These are phyloP conservation scores for Penicillium cosmopolitanum DNA, from an alignment of 495 filamentous ascomycete species.

Conservation along the genomic window DNA sequence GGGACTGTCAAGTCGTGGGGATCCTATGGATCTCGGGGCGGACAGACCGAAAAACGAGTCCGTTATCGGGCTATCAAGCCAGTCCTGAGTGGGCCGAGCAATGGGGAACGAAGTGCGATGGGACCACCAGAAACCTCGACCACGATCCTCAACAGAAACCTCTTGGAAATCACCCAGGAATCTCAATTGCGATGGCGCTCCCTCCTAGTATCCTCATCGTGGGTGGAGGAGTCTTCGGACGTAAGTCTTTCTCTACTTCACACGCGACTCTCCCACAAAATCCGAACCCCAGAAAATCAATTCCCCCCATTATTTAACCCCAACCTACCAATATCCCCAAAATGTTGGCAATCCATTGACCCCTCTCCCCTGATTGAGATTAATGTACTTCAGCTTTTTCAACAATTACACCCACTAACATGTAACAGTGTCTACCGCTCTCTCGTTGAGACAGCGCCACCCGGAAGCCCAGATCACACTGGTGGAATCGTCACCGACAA, in stretches of 20 bases:
- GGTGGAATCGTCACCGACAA: conserved; percentile 67
- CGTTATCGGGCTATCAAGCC: conserved; percentile 24
- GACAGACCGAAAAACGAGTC: conserved; percentile 9
- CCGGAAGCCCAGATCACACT: conserved; percentile 62
- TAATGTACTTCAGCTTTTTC: not conserved
- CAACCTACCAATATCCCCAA: not conserved
- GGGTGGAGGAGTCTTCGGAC: conserved; percentile 78
- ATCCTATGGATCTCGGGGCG: conserved; percentile 6
- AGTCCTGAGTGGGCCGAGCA: not conserved
- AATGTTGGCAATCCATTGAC: not conserved
- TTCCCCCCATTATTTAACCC: conserved; percentile 1
- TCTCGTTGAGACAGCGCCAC: conserved; percentile 63
- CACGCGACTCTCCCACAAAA: not conserved
- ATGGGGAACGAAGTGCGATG: not conserved
- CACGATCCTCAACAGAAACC: not conserved
- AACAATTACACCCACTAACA: conserved; percentile 16
- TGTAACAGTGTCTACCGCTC: conserved; percentile 62
- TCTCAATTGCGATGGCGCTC: conserved; percentile 36
- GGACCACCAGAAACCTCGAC: not conserved
- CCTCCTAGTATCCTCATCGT: conserved; percentile 68
- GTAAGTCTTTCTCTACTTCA: conserved; percentile 35
- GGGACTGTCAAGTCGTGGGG: not conserved
- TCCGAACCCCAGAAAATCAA: conserved; percentile 7
- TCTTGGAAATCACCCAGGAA: conserved; percentile 8
- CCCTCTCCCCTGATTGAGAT: not conserved